Conservation (phyloP, 2,329 filamentous ascomycete species). For the Clonostachys solani region DNA sequence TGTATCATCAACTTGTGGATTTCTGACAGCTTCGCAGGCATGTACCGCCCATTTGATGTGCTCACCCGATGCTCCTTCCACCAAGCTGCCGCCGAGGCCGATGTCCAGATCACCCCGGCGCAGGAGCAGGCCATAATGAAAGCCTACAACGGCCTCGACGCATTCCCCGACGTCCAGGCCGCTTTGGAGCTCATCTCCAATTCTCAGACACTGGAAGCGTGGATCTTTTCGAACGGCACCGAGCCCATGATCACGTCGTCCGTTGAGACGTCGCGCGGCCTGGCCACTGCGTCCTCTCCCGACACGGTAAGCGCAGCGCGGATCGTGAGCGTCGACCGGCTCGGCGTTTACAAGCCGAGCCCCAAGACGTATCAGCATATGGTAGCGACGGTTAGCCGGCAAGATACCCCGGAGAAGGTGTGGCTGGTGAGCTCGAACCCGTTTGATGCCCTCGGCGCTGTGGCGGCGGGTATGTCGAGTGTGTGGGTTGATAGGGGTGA, state of each 20-base stretch:
- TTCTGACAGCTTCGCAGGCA: slow-evolving; percentile 30
- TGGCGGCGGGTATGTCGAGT: slow-evolving; percentile 54
- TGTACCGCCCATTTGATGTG: slow-evolving; percentile 45
- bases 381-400: slow-evolving; percentile 41
- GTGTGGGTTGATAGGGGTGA: slow-evolving; percentile 64
- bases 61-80: slow-evolving; percentile 58
- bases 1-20: slow-evolving; percentile 1
- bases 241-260: slow-evolving; percentile 57
- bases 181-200: slow-evolving; percentile 44
- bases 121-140: slow-evolving; percentile 50
- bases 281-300: slow-evolving; percentile 35
- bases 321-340: slow-evolving; percentile 55
- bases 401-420: slow-evolving; percentile 39
- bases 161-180: slow-evolving; percentile 59
- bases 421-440: slow-evolving; percentile 72
- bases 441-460: slow-evolving; percentile 67
- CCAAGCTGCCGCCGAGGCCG: slow-evolving; percentile 59
- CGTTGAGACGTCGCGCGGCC: slow-evolving; percentile 49
- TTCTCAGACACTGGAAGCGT: slow-evolving; percentile 36
- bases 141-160: slow-evolving; percentile 59
- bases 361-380: slow-evolving; percentile 58
- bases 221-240: slow-evolving; percentile 70
- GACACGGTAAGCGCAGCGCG: slow-evolving; percentile 11
- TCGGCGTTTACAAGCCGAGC: slow-evolving; percentile 58
- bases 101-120: slow-evolving; percentile 29